Conservation (phyloP, 306 rosid genomes). For the Quercus glauca region DNA sequence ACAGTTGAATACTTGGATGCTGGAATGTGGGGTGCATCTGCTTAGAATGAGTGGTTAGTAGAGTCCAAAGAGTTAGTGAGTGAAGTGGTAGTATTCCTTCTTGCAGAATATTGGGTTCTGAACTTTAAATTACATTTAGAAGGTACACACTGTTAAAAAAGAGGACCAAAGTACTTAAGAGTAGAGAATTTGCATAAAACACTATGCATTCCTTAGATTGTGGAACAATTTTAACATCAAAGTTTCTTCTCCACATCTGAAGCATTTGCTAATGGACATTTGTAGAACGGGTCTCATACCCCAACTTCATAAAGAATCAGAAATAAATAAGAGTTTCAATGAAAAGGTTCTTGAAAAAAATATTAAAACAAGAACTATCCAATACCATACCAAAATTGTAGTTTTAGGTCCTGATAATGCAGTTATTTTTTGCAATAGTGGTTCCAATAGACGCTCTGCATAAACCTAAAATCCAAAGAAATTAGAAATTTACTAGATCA, state of each 20-base stretch:
- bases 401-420: slow-evolving; percentile 91
- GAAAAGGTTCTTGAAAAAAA: not conserved
- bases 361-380: not conserved
- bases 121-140: not conserved
- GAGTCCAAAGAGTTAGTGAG: not conserved
- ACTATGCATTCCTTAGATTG: slow-evolving; percentile 67
- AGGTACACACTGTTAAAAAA: not conserved
- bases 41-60: slow-evolving; percentile 16
- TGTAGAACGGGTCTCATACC: slow-evolving; percentile 83
- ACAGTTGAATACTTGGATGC: slow-evolving; percentile 88
- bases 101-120: not conserved
- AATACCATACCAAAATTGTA: slow-evolving; percentile 54
- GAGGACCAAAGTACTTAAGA: too few species aligned
- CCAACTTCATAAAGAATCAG: slow-evolving; percentile 54
- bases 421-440: slow-evolving; percentile 67
- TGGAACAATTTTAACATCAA: slow-evolving; percentile 71
- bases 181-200: not conserved
- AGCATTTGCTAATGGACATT: slow-evolving; percentile 91
- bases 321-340: slow-evolving; percentile 9
- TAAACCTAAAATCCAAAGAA: slow-evolving; percentile 52
- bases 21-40: slow-evolving; percentile 95
- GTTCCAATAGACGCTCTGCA: slow-evolving; percentile 85
- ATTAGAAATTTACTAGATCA: slow-evolving; percentile 8
- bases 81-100: not conserved
- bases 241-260: slow-evolving; percentile 74